These are phyloP conservation scores for Pyricularia grisea DNA, from an alignment of 2,329 filamentous ascomycete genomes.

Conservation along the genomic window DNA sequence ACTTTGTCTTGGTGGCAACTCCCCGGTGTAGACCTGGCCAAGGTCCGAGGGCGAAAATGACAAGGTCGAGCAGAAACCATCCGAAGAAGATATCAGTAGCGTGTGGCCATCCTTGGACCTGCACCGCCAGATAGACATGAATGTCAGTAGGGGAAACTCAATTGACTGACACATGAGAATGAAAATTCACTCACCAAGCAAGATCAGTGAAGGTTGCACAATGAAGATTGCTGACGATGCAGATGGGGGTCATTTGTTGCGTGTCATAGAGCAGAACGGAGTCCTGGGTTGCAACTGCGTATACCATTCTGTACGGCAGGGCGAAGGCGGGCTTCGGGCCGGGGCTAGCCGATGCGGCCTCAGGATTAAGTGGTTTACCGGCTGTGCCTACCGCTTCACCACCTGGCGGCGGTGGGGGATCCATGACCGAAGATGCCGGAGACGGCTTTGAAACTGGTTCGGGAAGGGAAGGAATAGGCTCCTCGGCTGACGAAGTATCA, in stretches of 20 bases:
- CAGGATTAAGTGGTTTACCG: conserved; percentile 31
- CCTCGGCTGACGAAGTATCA: conserved; percentile 82
- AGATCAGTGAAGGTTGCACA: conserved; percentile 96
- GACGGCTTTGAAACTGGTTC: conserved; percentile 65
- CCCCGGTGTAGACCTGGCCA: conserved; percentile 69
- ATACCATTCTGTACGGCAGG: conserved; percentile 87
- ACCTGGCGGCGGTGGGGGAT: conserved; percentile 57
- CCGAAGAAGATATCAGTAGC: conserved; percentile 54
- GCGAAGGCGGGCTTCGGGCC: conserved; percentile 66
- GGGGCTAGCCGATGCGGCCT: conserved; percentile 39
- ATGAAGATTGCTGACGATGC: conserved; percentile 92
- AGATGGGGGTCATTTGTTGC: conserved; percentile 88
- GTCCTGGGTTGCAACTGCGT: conserved; percentile 95
- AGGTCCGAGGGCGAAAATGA: conserved; percentile 79
- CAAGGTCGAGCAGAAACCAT: conserved; percentile 91
- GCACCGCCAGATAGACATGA: conserved; percentile 15
- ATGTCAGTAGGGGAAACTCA: conserved; percentile 3
- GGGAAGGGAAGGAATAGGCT: conserved; percentile 72
- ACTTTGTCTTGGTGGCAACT: conserved; percentile 40
- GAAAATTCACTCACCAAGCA: conserved; percentile 60
- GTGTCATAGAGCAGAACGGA: conserved; percentile 93
- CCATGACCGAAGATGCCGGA: conserved; percentile 57
- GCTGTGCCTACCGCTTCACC: conserved; percentile 34
- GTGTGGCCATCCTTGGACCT: conserved; percentile 40
- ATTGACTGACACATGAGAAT: neutral